Conservation (phyloP, 306 rosid genomes). For the Begonia peltatifolia region DNA sequence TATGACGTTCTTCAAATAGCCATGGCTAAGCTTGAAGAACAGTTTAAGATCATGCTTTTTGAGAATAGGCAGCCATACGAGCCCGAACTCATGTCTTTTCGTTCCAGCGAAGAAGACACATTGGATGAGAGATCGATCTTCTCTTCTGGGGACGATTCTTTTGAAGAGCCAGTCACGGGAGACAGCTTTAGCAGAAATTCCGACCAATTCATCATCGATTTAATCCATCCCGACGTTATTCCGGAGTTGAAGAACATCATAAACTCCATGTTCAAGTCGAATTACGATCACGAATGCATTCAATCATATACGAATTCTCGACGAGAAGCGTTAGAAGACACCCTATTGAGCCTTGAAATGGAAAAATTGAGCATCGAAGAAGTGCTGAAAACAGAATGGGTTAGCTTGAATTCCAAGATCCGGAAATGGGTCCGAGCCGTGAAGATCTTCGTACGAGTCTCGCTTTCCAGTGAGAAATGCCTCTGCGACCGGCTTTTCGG, state of each 20-base stretch:
- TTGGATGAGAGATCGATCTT: slow-evolving; percentile 46
- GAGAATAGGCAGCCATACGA: slow-evolving; percentile 62
- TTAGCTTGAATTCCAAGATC: slow-evolving; percentile 53
- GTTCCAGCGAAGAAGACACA: slow-evolving; percentile 51
- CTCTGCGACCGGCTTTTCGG: slow-evolving; percentile 66
- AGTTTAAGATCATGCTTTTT: slow-evolving; percentile 55
- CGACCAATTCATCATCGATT: slow-evolving; percentile 50
- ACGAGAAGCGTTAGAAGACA: slow-evolving; percentile 76
- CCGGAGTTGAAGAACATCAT: slow-evolving; percentile 57
- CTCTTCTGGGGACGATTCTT: slow-evolving; percentile 60
- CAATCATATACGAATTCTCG: slow-evolving; percentile 56
- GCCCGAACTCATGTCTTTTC: slow-evolving; percentile 58
- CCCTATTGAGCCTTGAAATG: slow-evolving; percentile 58
- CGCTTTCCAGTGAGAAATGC: slow-evolving; percentile 73
- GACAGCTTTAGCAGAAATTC: slow-evolving; percentile 44
- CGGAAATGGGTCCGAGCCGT: slow-evolving; percentile 70
- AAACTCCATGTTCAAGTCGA: slow-evolving; percentile 49
- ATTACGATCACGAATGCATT: slow-evolving; percentile 57
- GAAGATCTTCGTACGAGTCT: slow-evolving; percentile 73
- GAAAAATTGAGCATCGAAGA: slow-evolving; percentile 81
- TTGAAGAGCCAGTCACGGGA: slow-evolving; percentile 47
- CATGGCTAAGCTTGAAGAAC: slow-evolving; percentile 76
- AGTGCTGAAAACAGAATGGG: slow-evolving; percentile 72
- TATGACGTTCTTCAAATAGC: slow-evolving; percentile 74
- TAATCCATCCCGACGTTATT: slow-evolving; percentile 50